Conservation (phyloP, 1,284 basidiomycete species). For the Cryptococcus neoformans region DNA sequence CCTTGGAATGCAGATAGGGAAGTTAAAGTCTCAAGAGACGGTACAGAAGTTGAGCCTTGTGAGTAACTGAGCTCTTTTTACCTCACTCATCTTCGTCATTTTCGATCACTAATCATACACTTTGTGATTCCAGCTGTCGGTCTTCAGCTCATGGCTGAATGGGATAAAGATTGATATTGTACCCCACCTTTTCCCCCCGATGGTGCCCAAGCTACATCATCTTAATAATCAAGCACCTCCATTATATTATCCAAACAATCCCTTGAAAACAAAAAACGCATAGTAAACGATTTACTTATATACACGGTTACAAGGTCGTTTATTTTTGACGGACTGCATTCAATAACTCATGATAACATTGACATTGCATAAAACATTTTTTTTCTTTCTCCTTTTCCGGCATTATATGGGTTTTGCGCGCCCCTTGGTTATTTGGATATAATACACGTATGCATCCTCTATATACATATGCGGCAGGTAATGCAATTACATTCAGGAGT, state of each 20-base stretch:
- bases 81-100: neutral
- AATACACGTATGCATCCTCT: neutral
- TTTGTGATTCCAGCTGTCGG: constrained; percentile 56
- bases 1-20: constrained; percentile 91
- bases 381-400: neutral
- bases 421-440: neutral
- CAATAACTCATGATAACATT: neutral
- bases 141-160: constrained; percentile 68
- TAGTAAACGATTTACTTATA: too few relatives aligned
- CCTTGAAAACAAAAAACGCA: too few relatives aligned
- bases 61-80: constrained; percentile 13
- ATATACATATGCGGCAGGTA: neutral
- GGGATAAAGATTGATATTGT: constrained; percentile 53
- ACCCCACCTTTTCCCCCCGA: neutral
- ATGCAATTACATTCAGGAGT: too few relatives aligned
- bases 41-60: constrained; percentile 82
- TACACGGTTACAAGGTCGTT: too few relatives aligned
- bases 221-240: neutral
- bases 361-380: neutral
- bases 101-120: neutral
- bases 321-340: too few relatives aligned
- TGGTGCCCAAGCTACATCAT: neutral
- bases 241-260: too few relatives aligned
- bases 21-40: constrained; percentile 87
- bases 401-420: neutral